Evolutionary conservation across 2,329 filamentous ascomycete genomes (phyloP), one percentile per base, ranked within the genome.

Genomic region (Phialemoniopsis sp.): DNA sequence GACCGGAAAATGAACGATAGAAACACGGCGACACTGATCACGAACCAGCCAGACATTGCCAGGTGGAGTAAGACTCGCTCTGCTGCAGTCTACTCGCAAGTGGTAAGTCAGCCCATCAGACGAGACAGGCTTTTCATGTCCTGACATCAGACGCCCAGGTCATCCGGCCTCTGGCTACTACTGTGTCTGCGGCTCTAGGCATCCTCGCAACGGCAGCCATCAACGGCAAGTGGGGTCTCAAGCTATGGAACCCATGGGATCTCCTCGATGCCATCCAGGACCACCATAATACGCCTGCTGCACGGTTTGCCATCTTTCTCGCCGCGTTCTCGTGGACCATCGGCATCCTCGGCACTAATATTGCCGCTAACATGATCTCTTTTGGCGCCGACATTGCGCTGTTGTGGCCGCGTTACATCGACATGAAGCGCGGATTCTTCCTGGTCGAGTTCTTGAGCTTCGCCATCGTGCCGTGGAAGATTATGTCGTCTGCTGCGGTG

Each of bases 41-140:
- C 59, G 15, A 66, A 66, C 43, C 64, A 66, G 45, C 66, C 67
- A 1, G 67, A 71, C 45, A 64, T 70, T 44, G 63, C 65, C 9
- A 54, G 68, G 29, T 71, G 62, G 57, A 54, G 52, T 37, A 57
- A 54, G 41, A 64, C 55, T 9, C 58, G 54, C 40, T 55, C 48
- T 5, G 64, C 57, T 12, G 59, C 66, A 13, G 59, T 66, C 46
- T 68, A 60, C 58, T 60, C 60, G 4, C 67, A 70, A 46, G 44
- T 67, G 28, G 42, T 69, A 39, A 57, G 58, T 12, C 62, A 67
- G 29, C 64, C 66, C 1, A 50, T 70, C 18, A n/a, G n/a, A n/a
- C n/a, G n/a, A n/a, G n/a, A n/a, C n/a, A n/a, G n/a, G n/a, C n/a
- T n/a, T n/a, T n/a, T n/a, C n/a, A n/a, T n/a, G n/a, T n/a, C n/a